phyloP scores from a whole-genome alignment of 495 filamentous ascomycete species.

The Symbiotaphrina buchneri region DNA sequence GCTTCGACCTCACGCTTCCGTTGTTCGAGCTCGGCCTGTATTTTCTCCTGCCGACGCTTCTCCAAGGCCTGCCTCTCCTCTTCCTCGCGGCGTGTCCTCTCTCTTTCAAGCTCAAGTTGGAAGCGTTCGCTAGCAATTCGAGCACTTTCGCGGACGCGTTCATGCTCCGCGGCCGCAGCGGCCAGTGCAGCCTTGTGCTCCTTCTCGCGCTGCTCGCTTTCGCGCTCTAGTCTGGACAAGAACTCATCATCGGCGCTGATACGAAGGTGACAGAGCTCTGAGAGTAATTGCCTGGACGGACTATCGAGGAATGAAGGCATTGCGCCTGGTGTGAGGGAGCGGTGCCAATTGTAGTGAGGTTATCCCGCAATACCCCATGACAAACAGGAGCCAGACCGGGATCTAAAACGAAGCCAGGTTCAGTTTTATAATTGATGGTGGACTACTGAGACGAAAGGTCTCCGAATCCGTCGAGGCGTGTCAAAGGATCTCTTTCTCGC shows the following conservation, averaged over 20 bases:
- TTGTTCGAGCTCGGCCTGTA: constrained; percentile 11
- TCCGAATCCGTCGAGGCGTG: too few species aligned
- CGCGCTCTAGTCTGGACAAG: constrained; percentile 21
- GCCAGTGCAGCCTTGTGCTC: constrained; percentile 37
- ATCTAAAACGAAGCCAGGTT: too few species aligned
- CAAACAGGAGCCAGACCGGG: too few species aligned
- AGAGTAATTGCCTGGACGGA: constrained; percentile 24
- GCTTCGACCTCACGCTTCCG: not conserved
- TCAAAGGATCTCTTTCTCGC: too few species aligned
- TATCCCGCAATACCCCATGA: too few species aligned
- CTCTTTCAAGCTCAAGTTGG: constrained; percentile 10
- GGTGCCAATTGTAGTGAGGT: too few species aligned
- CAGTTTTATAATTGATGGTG: too few species aligned
- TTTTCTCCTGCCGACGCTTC: constrained; percentile 16
- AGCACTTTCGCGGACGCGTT: constrained; percentile 38
- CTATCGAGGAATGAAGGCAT: constrained; percentile 20
- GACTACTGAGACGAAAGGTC: too few species aligned
- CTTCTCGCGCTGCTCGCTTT: constrained; percentile 19
- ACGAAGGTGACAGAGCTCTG: constrained; percentile 15
- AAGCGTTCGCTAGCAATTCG: constrained; percentile 1
- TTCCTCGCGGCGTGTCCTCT: constrained; percentile 17
- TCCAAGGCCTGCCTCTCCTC: constrained; percentile 21
- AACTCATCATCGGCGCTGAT: constrained; percentile 15
- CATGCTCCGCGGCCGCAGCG: constrained; percentile 35
- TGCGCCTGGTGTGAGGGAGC: too few species aligned